Evolutionary conservation across 495 filamentous ascomycete species (phyloP).

Genomic region (Penicillium verhagenii): DNA sequence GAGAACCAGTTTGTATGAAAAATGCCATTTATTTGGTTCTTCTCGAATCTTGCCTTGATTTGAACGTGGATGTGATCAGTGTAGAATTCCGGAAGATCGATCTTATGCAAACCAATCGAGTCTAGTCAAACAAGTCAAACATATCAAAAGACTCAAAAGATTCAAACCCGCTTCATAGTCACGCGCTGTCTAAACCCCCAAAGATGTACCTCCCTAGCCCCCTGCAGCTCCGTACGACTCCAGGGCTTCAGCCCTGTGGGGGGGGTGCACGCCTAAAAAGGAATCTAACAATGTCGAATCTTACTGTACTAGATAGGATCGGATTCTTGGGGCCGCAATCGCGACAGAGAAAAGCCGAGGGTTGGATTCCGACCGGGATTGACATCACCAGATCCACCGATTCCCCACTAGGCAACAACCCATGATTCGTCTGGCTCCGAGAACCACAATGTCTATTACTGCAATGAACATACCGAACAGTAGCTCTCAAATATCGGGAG

Average conservation of each 20-base stretch:
- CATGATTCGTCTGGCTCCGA: slow-evolving; percentile 17
- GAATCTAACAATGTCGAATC: neutral
- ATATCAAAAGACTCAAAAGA: too few species aligned
- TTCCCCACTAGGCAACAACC: slow-evolving; percentile 9
- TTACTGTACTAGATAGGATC: too few species aligned
- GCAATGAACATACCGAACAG: slow-evolving; percentile 10
- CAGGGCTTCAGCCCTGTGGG: neutral
- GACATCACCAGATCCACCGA: slow-evolving; percentile 22
- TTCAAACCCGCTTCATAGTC: too few species aligned
- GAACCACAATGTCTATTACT: slow-evolving; percentile 10
- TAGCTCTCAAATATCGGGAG: slow-evolving; percentile 4
- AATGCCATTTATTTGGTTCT: neutral
- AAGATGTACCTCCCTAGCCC: too few species aligned
- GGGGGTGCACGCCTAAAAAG: too few species aligned
- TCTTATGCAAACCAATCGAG: neutral
- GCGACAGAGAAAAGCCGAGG: neutral
- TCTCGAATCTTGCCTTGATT: neutral
- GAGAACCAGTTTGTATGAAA: neutral
- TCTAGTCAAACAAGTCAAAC: too few species aligned
- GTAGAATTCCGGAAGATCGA: neutral
- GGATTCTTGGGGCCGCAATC: neutral
- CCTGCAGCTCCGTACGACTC: neutral
- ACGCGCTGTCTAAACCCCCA: too few species aligned
- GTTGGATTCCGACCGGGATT: slow-evolving; percentile 4
- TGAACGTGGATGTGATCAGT: neutral